phyloP scores from a whole-genome alignment of 129 eudicot genomes.

The Saussurea involucrata region DNA sequence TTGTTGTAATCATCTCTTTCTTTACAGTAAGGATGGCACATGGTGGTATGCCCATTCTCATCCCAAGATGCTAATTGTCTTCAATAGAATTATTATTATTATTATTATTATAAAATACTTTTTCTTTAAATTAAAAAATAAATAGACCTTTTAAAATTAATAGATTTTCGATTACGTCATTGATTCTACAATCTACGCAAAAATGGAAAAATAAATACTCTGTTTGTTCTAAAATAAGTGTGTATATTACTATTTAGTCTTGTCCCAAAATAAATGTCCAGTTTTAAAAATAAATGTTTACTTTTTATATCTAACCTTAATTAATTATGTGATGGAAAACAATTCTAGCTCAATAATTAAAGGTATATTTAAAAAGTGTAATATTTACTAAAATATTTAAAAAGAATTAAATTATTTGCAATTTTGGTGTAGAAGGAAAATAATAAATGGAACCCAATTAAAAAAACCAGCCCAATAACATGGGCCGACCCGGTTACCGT shows the following conservation, averaged over 20 bases:
- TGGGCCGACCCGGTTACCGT: neutral
- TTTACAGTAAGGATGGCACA: constrained; percentile 81
- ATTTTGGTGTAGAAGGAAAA: neutral
- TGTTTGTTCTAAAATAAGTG: too few species aligned
- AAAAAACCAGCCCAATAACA: neutral
- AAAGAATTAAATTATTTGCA: neutral
- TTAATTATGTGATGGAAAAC: too few species aligned
- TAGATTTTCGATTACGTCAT: neutral
- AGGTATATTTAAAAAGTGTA: too few species aligned
- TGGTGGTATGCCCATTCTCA: constrained; percentile 50
- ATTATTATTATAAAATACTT: neutral
- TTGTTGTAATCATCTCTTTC: constrained; percentile 56
- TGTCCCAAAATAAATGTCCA: too few species aligned
- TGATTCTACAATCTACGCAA: too few species aligned
- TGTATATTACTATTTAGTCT: too few species aligned
- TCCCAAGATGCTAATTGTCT: constrained; percentile 54
- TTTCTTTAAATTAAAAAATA: neutral
- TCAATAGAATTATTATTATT: neutral
- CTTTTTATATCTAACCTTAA: too few species aligned
- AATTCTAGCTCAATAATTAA: too few species aligned
- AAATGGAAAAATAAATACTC: too few species aligned
- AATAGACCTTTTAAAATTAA: neutral
- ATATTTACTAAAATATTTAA: neutral
- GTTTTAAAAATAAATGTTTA: too few species aligned
- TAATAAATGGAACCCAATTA: neutral